A percentile compares a stretch with the other conserved stretches of the same genome.
phyloP scores from a whole-genome alignment of 352 stramenopile species.

The Peronospora tabacina region DNA sequence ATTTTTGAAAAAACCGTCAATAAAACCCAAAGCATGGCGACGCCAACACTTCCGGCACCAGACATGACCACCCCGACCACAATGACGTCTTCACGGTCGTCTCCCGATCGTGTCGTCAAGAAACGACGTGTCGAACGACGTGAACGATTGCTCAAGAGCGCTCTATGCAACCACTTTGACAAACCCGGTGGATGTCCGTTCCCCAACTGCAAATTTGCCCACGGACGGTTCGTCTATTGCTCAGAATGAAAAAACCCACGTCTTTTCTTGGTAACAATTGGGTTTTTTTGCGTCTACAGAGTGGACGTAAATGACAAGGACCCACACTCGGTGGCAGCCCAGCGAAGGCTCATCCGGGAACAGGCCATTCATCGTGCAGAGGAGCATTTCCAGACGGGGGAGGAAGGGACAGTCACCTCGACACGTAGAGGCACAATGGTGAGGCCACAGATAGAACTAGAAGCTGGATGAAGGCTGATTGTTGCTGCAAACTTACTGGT shows the following conservation, averaged over 20 bases:
- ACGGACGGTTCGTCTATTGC: slow-evolving; percentile 38
- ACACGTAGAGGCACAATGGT: slow-evolving; percentile 71
- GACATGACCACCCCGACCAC: not conserved
- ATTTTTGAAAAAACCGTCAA: no score
- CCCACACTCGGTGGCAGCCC: slow-evolving; percentile 50
- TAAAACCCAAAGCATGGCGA: not conserved
- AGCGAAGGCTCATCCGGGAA: slow-evolving; percentile 75
- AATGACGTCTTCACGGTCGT: slow-evolving; percentile 2
- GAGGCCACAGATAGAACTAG: not conserved
- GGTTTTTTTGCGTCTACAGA: slow-evolving; percentile 16
- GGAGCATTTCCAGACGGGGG: slow-evolving; percentile 50
- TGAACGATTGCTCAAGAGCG: slow-evolving; percentile 66
- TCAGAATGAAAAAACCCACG: not conserved
- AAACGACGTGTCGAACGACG: slow-evolving; percentile 59
- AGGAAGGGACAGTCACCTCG: slow-evolving; percentile 27
- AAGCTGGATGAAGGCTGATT: not conserved
- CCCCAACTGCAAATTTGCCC: slow-evolving; percentile 75
- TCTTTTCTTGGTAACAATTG: not conserved
- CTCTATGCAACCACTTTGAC: slow-evolving; percentile 83
- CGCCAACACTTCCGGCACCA: no score
- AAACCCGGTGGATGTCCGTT: slow-evolving; percentile 77
- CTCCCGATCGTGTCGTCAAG: slow-evolving; percentile 29
- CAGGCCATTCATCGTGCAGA: slow-evolving; percentile 55
- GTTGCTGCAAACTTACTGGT: not conserved
- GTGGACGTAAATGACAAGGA: slow-evolving; percentile 50